Evolutionary conservation across 1,284 basidiomycete genomes (phyloP).

Genomic region (Ceratobasidium papillatum): DNA sequence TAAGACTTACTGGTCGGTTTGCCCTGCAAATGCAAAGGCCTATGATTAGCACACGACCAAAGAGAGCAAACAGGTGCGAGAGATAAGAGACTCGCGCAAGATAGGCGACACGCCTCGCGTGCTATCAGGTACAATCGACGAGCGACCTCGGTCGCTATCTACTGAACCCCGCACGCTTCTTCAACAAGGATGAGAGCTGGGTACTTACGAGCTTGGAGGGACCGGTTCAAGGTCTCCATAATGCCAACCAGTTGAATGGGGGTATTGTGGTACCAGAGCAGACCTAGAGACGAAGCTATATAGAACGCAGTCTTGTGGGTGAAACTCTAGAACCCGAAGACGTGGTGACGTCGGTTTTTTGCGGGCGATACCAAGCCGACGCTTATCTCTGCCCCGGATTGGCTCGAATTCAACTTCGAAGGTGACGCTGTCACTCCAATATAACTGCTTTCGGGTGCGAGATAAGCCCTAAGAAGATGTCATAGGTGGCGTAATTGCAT

Average conservation of each 20-base stretch:
- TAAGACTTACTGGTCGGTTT: constrained; percentile 21
- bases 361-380: constrained; percentile 23
- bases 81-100: constrained; percentile 8
- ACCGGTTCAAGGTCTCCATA: constrained; percentile 37
- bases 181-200: not conserved
- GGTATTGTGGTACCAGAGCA: constrained; percentile 14
- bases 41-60: constrained; percentile 5
- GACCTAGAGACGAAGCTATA: constrained; percentile 5
- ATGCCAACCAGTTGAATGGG: constrained; percentile 17
- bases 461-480: not conserved
- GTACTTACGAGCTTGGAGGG: constrained; percentile 31
- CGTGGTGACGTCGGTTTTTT: constrained; percentile 34
- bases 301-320: constrained; percentile 16
- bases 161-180: constrained; percentile 15
- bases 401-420: constrained; percentile 12
- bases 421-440: not conserved
- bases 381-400: constrained; percentile 32
- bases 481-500: not conserved
- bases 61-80: not conserved
- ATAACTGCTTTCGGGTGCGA: not conserved
- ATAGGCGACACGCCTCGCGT: not conserved
- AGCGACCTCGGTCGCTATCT: not conserved
- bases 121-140: not conserved
- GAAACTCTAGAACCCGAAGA: constrained; percentile 20
- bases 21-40: constrained; percentile 4